These are phyloP conservation scores for Lactifluus hygrophoroides DNA, from an alignment of 768 basidiomycete species.

Conservation along the genomic window DNA sequence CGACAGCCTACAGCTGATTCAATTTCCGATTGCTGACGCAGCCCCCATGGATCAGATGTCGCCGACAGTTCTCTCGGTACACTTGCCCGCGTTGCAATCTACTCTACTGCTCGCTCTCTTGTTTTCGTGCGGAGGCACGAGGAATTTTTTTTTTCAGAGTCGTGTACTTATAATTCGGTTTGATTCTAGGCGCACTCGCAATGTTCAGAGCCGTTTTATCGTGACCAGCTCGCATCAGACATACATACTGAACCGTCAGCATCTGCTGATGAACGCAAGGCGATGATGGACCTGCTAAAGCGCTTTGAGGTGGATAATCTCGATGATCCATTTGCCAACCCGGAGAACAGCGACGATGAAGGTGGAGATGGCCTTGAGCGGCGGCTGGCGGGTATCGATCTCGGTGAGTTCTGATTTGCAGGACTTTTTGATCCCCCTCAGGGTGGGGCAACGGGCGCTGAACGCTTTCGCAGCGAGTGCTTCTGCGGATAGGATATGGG, in stretches of 20 bases:
- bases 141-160: neutral
- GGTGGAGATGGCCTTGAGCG: constrained; percentile 34
- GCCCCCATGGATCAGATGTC: constrained; percentile 48
- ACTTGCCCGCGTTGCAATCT: constrained; percentile 77
- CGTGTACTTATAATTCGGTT: neutral
- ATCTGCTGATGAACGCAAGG: constrained; percentile 45
- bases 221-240: constrained; percentile 58
- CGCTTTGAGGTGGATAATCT: constrained; percentile 60
- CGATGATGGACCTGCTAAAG: constrained; percentile 64
- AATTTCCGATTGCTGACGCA: neutral
- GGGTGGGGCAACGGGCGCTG: too few relatives aligned
- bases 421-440: neutral
- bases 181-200: constrained; percentile 46
- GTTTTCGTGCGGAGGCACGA: constrained; percentile 52
- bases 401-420: constrained; percentile 39
- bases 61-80: constrained; percentile 68
- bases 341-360: constrained; percentile 32
- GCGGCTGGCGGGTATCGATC: constrained; percentile 48
- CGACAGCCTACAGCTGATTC: too few relatives aligned
- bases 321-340: constrained; percentile 30
- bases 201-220: constrained; percentile 81
- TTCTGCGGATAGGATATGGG: constrained; percentile 52
- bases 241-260: constrained; percentile 50
- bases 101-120: constrained; percentile 69
- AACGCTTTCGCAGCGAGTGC: constrained; percentile 39